A percentile compares a stretch with the other conserved stretches of the same genome.
These are phyloP conservation scores for Perkinsus marinus DNA, from an alignment of 169 alveolate genomes.

Conservation along the genomic window DNA sequence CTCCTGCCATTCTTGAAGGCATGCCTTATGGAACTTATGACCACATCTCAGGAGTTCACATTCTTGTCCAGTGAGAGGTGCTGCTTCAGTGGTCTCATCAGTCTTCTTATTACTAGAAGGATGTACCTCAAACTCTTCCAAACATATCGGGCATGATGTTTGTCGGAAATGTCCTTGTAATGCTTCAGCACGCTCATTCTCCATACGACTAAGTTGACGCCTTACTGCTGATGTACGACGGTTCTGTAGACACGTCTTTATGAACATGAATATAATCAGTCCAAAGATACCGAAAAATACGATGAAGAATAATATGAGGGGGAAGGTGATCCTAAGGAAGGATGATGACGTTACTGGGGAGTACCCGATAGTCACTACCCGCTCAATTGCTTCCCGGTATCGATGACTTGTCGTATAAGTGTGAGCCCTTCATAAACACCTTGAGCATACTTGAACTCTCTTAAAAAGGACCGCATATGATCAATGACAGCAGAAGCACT, in stretches of 20 bases:
- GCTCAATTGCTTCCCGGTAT: neutral
- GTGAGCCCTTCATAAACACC: neutral
- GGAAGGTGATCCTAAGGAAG: neutral
- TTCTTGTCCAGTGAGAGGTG: neutral
- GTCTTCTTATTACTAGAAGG: neutral
- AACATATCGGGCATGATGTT: neutral
- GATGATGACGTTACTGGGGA: neutral
- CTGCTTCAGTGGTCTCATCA: neutral
- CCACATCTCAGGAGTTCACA: neutral
- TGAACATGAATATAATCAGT: neutral
- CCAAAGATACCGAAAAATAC: neutral
- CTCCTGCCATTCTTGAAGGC: neutral
- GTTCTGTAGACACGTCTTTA: neutral
- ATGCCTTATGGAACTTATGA: neutral
- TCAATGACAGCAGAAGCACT: neutral
- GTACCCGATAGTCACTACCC: neutral
- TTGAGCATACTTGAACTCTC: neutral
- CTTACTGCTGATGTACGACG: neutral
- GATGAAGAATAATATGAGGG: neutral
- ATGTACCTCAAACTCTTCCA: neutral
- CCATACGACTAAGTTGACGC: neutral
- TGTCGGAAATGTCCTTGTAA: neutral
- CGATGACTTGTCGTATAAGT: neutral
- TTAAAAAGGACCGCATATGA: neutral
- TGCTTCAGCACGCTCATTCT: neutral